phyloP scores from a whole-genome alignment of 805 yeast species.

The Starmerella ratchasimensis region DNA sequence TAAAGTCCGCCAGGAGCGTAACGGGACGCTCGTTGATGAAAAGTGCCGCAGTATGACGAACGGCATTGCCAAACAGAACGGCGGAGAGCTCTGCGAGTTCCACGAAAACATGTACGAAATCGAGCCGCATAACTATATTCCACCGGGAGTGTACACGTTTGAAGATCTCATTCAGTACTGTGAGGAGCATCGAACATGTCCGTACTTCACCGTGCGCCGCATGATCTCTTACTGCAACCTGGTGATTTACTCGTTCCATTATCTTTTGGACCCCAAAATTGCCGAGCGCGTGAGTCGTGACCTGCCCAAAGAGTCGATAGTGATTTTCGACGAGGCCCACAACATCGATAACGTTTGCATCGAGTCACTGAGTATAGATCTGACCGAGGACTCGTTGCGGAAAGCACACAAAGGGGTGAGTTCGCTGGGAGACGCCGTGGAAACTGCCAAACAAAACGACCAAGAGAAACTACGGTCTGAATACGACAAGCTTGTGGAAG shows the following conservation, averaged over 20 bases:
- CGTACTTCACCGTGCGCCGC: slow-evolving; percentile 93
- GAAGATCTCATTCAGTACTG: slow-evolving; percentile 71
- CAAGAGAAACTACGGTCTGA: slow-evolving; percentile 76
- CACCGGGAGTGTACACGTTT: slow-evolving; percentile 89
- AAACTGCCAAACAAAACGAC: slow-evolving; percentile 69
- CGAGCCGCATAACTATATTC: slow-evolving; percentile 80
- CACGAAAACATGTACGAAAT: slow-evolving; percentile 80
- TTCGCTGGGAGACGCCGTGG: slow-evolving; percentile 65
- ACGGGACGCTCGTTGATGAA: slow-evolving; percentile 90
- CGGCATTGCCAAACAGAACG: slow-evolving; percentile 62
- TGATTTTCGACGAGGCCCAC: slow-evolving; percentile 97
- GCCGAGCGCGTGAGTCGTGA: slow-evolving; percentile 91
- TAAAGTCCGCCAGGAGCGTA: slow-evolving; percentile 68
- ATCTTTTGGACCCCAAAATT: slow-evolving; percentile 89
- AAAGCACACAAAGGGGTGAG: slow-evolving; percentile 80
- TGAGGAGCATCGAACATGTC: slow-evolving; percentile 70
- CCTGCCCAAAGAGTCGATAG: slow-evolving; percentile 79
- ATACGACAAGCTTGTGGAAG: slow-evolving; percentile 81
- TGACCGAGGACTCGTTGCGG: slow-evolving; percentile 79
- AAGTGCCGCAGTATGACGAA: slow-evolving; percentile 89
- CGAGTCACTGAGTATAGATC: slow-evolving; percentile 80
- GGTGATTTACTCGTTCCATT: slow-evolving; percentile 91
- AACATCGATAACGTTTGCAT: slow-evolving; percentile 98
- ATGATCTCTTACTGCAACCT: slow-evolving; percentile 88
- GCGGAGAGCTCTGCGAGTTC: slow-evolving; percentile 59